phyloP scores from a whole-genome alignment of 1,139 yeast species.

The Taphrina wiesneri region DNA sequence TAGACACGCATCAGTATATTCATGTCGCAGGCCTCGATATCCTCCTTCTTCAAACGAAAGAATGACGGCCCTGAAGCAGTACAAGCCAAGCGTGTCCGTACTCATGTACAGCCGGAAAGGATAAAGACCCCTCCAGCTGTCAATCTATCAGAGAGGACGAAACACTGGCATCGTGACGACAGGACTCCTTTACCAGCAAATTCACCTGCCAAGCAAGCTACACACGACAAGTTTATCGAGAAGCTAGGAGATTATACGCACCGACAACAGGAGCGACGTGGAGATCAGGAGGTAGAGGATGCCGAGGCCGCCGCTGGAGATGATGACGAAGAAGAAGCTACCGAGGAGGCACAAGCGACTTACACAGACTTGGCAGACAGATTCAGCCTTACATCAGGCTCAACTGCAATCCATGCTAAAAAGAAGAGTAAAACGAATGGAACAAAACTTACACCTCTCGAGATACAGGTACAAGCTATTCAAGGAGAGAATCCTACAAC shows the following conservation, averaged over 20 bases:
- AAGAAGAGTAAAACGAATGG: background rate
- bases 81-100: background rate
- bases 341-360: background rate
- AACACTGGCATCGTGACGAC: conserved; percentile 23
- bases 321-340: background rate
- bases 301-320: background rate
- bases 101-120: background rate
- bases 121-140: background rate
- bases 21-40: conserved; percentile 18
- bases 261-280: background rate
- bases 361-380: background rate
- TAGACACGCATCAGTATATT: no score
- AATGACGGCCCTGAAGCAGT: background rate
- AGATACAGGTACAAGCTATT: conserved; percentile 68
- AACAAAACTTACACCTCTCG: conserved; percentile 67
- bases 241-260: conserved; percentile 12
- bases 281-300: background rate
- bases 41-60: conserved; percentile 23
- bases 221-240: conserved; percentile 16
- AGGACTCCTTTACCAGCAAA: background rate
- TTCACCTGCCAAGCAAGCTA: conserved; percentile 16
- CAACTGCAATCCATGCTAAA: background rate
- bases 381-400: conserved; percentile 3
- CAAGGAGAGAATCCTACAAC: conserved; percentile 64
- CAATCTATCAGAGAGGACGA: conserved; percentile 8